Base-by-base conservation (phyloP, 2,329 filamentous ascomycete species). In the Metarhizium guizhouense region DNA sequence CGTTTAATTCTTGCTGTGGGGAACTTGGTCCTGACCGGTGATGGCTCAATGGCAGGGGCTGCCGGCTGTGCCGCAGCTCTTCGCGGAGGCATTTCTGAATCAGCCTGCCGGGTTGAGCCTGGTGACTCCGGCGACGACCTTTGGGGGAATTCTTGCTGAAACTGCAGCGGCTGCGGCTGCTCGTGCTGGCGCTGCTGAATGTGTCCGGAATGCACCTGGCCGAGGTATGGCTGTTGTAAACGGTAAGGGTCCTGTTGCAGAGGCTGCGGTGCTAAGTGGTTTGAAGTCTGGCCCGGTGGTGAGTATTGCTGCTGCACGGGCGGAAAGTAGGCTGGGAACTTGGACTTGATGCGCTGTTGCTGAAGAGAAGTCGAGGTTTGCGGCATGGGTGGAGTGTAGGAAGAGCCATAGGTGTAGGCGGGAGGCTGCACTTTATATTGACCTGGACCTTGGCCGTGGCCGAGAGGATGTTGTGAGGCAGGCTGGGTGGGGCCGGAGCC, bases 1-100 rank as follows among this genome's bases (percentile, higher is more conserved):
- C 94, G 85, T 79, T 99, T 99, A 76, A 99, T 99, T 59, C 94
- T 83, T 14, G 94, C 94, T 36, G 95, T 95, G 1, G 94, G 94
- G 66, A 99, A 99, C 66, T 96, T 96, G 38, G 93, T 97, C 72
- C 84, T 89, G 64, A 99, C 90, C 47, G 90, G 79, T 71, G 74
- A 96, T 74, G 70, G 82, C 70, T 74, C 84, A 63, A 82, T 72
- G 47, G 70, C 68, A 34, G 71, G 66, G 47, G 65, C 71, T 45
- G 66, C 70, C 61, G 60, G 62, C 45, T 60, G 60, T 51, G 62
- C 62, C 43, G 64, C 64, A 30, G 48, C 47, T 60, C 65, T 65
- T 60, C 65, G 63, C 34, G 65, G 65, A 62, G 71, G 71, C 71
- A 73, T 73, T 16, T 63, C 58, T 30, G 60, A 51, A n/a, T 58